Conservation (phyloP, 495 filamentous ascomycete genomes). For the Xylaria longipes region DNA sequence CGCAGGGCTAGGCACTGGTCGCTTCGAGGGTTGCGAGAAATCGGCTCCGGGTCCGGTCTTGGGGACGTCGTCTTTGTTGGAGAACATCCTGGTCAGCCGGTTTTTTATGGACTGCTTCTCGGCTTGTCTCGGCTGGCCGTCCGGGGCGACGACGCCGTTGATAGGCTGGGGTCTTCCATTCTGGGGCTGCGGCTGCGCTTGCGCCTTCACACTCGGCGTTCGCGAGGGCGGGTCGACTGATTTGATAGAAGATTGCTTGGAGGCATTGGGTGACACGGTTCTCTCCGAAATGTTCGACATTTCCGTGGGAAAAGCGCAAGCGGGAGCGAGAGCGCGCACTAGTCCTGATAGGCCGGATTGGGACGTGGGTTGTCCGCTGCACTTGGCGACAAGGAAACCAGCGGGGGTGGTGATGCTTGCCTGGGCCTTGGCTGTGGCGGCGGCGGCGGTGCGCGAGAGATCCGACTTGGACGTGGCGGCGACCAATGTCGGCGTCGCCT, state of each 20-base stretch:
- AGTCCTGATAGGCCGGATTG: slow-evolving; percentile 24
- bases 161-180: slow-evolving; percentile 40
- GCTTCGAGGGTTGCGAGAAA: slow-evolving; percentile 35
- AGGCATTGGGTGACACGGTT: slow-evolving; percentile 47
- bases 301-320: slow-evolving; percentile 22
- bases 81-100: slow-evolving; percentile 58
- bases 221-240: slow-evolving; percentile 48
- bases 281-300: slow-evolving; percentile 46
- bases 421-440: slow-evolving; percentile 27
- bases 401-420: slow-evolving; percentile 29
- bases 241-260: slow-evolving; percentile 54
- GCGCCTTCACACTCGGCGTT: slow-evolving; percentile 47
- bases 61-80: slow-evolving; percentile 48
- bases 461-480: slow-evolving; percentile 32
- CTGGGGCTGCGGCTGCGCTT: slow-evolving; percentile 36
- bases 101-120: slow-evolving; percentile 58
- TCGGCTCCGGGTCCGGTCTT: slow-evolving; percentile 34
- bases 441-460: background rate
- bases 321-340: slow-evolving; percentile 12
- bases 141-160: slow-evolving; percentile 33
- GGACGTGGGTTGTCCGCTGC: slow-evolving; percentile 13
- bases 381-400: slow-evolving; percentile 41
- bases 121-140: slow-evolving; percentile 44
- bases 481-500: slow-evolving; percentile 40
- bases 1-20: slow-evolving; percentile 35